These are phyloP conservation scores for Polygonum aviculare DNA, from an alignment of 148 eudicot genomes.

Conservation along the genomic window DNA sequence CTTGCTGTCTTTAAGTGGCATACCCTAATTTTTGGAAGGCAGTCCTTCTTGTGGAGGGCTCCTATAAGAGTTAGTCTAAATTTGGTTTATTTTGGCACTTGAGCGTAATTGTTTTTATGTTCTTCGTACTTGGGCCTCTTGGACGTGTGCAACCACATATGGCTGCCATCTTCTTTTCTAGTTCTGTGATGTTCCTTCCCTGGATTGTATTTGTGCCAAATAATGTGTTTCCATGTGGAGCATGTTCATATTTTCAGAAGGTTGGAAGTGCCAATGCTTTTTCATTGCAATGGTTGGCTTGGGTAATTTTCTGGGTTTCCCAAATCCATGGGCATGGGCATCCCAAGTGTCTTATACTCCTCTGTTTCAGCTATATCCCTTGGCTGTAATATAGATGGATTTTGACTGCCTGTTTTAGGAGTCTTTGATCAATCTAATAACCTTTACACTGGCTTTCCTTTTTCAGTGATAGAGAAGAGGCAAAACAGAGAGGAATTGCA, in stretches of 20 bases:
- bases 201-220: too few species aligned
- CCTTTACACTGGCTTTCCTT: not conserved
- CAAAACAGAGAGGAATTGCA: too few species aligned
- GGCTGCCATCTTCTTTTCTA: too few species aligned
- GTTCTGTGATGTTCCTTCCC: too few species aligned
- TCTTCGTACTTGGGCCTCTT: too few species aligned
- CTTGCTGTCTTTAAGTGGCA: conserved; percentile 14
- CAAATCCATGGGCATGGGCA: not conserved
- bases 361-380: not conserved
- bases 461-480: not conserved
- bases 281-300: not conserved
- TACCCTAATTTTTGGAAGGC: not conserved
- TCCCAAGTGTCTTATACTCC: not conserved
- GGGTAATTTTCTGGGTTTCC: not conserved
- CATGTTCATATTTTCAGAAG: too few species aligned
- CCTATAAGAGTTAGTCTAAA: not conserved
- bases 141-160: too few species aligned
- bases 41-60: not conserved
- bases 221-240: too few species aligned
- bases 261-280: too few species aligned
- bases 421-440: not conserved
- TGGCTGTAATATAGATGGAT: not conserved
- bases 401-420: too few species aligned
- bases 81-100: too few species aligned
- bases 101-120: too few species aligned